These are phyloP conservation scores for Emergomyces africanus DNA, from an alignment of 2,329 filamentous ascomycete genomes.

Conservation along the genomic window DNA sequence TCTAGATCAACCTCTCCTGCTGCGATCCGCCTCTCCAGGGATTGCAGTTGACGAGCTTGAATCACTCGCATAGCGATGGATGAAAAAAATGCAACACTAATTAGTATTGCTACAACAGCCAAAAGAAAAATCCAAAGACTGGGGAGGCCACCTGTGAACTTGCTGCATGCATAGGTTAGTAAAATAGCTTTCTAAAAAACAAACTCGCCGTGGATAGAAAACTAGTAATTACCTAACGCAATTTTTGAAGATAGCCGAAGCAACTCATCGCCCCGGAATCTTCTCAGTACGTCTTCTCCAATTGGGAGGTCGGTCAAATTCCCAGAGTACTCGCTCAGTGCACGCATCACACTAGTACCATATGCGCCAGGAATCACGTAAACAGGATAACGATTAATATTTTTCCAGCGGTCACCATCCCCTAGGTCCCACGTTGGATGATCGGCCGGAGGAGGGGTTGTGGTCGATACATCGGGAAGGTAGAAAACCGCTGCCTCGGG, in stretches of 20 bases:
- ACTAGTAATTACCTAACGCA: constrained; percentile 26
- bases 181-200: background rate
- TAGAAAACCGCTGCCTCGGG: constrained; percentile 49
- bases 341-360: constrained; percentile 55
- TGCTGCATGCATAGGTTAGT: constrained; percentile 15
- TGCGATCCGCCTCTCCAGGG: constrained; percentile 56
- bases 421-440: constrained; percentile 57
- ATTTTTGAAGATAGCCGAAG: constrained; percentile 41
- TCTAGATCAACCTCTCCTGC: constrained; percentile 77
- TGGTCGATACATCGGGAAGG: constrained; percentile 34
- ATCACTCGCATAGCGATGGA: constrained; percentile 65
- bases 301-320: constrained; percentile 42
- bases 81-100: constrained; percentile 53
- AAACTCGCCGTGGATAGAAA: background rate
- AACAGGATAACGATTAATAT: constrained; percentile 59
- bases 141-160: constrained; percentile 37
- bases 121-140: constrained; percentile 70
- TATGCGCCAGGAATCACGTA: constrained; percentile 63
- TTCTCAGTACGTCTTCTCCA: constrained; percentile 20
- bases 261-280: constrained; percentile 30
- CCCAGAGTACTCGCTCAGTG: constrained; percentile 65
- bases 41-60: constrained; percentile 56
- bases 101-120: constrained; percentile 56
- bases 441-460: constrained; percentile 51
- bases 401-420: constrained; percentile 59